These are phyloP conservation scores for Suillus americanus DNA, from an alignment of 768 basidiomycete genomes.

Conservation along the genomic window DNA sequence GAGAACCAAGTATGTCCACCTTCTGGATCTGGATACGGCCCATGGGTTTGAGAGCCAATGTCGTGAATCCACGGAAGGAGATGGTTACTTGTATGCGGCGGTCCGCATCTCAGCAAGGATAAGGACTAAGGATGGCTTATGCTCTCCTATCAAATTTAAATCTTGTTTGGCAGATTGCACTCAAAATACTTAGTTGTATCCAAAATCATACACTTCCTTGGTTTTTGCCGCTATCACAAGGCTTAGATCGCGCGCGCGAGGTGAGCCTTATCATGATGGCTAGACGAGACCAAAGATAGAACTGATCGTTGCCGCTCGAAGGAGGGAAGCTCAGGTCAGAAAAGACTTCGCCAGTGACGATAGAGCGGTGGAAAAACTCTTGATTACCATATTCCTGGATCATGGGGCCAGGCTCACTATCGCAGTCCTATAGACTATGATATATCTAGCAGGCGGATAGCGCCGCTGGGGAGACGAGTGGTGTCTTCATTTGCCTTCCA, in stretches of 20 bases:
- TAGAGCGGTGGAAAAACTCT: slow-evolving; percentile 17
- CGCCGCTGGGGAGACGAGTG: slow-evolving; percentile 46
- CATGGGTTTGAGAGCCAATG: slow-evolving; percentile 38
- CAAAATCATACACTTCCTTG: slow-evolving; percentile 7
- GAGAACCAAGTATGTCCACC: slow-evolving; percentile 93
- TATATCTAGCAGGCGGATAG: not conserved
- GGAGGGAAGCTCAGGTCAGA: slow-evolving; percentile 19
- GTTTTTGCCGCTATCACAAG: slow-evolving; percentile 21
- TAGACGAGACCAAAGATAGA: slow-evolving; percentile 22
- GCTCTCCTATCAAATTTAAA: slow-evolving; percentile 9
- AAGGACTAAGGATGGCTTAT: not conserved
- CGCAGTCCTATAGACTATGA: slow-evolving; percentile 18
- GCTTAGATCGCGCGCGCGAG: slow-evolving; percentile 32
- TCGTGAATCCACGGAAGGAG: slow-evolving; percentile 17
- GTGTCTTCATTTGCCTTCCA: slow-evolving; percentile 36
- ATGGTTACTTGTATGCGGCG: slow-evolving; percentile 93
- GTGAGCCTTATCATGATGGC: slow-evolving; percentile 36
- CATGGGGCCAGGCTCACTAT: slow-evolving; percentile 28
- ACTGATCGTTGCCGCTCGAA: slow-evolving; percentile 24
- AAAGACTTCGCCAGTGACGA: slow-evolving; percentile 23
- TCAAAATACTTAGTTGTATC: slow-evolving; percentile 39
- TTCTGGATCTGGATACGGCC: slow-evolving; percentile 93
- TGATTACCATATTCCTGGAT: slow-evolving; percentile 15
- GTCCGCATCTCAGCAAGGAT: slow-evolving; percentile 92
- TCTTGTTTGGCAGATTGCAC: slow-evolving; percentile 42